Evolutionary conservation across 2,329 filamentous ascomycete genomes (phyloP).

Genomic region (Claviceps sp.): DNA sequence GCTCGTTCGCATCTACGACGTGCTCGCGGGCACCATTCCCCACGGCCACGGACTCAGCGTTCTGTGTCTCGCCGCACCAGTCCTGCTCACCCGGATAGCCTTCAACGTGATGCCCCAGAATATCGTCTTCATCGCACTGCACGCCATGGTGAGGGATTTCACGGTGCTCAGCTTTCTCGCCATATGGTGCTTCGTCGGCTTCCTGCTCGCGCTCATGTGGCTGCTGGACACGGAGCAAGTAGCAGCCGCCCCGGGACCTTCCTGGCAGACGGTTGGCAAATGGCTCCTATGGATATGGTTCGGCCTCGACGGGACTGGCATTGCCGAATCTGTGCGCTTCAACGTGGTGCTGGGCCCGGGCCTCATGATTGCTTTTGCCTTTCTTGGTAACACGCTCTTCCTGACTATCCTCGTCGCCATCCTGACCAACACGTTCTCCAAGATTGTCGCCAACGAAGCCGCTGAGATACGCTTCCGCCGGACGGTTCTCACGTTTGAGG

Average conservation of each 20-base stretch:
- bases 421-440: slow-evolving; percentile 58
- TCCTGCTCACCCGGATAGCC: slow-evolving; percentile 56
- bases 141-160: slow-evolving; percentile 65
- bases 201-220: slow-evolving; percentile 57
- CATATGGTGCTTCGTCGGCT: slow-evolving; percentile 57
- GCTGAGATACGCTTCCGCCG: slow-evolving; percentile 60
- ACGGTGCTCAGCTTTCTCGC: slow-evolving; percentile 52
- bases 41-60: slow-evolving; percentile 48
- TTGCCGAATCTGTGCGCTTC: slow-evolving; percentile 40
- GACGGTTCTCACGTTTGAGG: slow-evolving; percentile 59
- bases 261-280: slow-evolving; percentile 47
- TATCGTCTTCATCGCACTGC: slow-evolving; percentile 59
- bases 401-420: slow-evolving; percentile 62
- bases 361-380: slow-evolving; percentile 59
- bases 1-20: slow-evolving; percentile 43
- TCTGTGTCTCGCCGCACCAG: slow-evolving; percentile 51
- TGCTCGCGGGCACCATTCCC: slow-evolving; percentile 29
- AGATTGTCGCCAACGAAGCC: slow-evolving; percentile 53
- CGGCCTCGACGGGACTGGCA: slow-evolving; percentile 50
- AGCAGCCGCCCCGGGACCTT: slow-evolving; percentile 4
- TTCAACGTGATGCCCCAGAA: slow-evolving; percentile 65
- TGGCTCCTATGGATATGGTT: slow-evolving; percentile 78
- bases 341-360: slow-evolving; percentile 54
- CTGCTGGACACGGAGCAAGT: slow-evolving; percentile 26
- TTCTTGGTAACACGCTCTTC: slow-evolving; percentile 62